Evolutionary conservation across 495 filamentous ascomycete genomes (phyloP).

Genomic region (Lophiostoma macrostomum): DNA sequence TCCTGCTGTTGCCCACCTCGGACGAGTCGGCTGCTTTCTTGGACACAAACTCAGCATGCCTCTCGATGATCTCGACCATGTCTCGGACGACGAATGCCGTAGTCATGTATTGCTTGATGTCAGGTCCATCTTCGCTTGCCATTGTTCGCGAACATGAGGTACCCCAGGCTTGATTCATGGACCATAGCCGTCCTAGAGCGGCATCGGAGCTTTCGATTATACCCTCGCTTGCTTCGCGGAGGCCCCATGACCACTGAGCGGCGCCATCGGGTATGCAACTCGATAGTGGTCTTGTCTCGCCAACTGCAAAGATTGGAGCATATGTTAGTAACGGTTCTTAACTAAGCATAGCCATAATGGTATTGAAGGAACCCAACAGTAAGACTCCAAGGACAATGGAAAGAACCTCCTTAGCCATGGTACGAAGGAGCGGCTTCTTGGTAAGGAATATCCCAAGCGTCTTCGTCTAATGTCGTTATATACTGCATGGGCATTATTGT

Average conservation of each 20-base stretch:
- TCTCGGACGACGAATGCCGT: constrained; percentile 50
- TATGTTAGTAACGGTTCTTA: too few relatives aligned
- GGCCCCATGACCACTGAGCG: constrained; percentile 33
- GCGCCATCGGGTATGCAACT: constrained; percentile 47
- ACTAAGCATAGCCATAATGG: too few relatives aligned
- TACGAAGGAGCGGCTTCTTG: too few relatives aligned
- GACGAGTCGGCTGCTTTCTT: constrained; percentile 1
- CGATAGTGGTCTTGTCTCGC: constrained; percentile 37
- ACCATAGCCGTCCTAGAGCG: constrained; percentile 40
- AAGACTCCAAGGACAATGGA: too few relatives aligned
- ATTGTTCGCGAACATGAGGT: constrained; percentile 33
- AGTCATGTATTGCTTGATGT: constrained; percentile 49
- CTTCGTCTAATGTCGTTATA: too few relatives aligned
- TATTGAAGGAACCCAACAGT: too few relatives aligned
- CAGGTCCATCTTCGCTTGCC: constrained; percentile 25
- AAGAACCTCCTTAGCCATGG: too few relatives aligned
- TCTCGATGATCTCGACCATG: constrained; percentile 53
- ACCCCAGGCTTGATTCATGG: constrained; percentile 38
- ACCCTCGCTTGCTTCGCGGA: constrained; percentile 36
- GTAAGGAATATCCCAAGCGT: too few relatives aligned
- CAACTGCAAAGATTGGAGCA: too few relatives aligned
- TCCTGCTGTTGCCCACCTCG: not conserved
- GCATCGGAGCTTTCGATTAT: constrained; percentile 40
- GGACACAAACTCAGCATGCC: constrained; percentile 45
- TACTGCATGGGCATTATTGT: too few relatives aligned